phyloP scores from a whole-genome alignment of 2,329 filamentous ascomycete genomes.

The Beauveria asiatica region DNA sequence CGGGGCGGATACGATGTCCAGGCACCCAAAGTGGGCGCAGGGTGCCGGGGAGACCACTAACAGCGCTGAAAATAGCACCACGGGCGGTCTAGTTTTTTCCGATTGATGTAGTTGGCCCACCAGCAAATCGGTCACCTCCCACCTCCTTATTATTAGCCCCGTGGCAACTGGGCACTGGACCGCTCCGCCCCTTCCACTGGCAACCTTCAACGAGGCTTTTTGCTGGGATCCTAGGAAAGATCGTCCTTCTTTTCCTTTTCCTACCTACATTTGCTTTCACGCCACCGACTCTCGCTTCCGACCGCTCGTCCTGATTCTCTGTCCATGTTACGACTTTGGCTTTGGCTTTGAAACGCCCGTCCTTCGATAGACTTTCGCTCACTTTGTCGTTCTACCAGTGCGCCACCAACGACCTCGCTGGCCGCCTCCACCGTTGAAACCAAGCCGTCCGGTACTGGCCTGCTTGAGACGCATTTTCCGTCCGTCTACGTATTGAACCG shows the following conservation, averaged over 20 bases:
- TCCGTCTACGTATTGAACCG: not conserved
- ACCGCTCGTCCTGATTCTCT: not conserved
- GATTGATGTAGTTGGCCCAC: not conserved
- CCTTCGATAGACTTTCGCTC: not conserved
- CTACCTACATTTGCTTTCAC: not conserved
- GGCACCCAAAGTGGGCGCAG: not conserved
- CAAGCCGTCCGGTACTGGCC: not conserved
- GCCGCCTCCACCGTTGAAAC: slow-evolving; percentile 10
- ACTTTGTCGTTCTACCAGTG: not conserved
- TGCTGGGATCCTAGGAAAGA: not conserved
- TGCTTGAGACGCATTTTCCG: not conserved
- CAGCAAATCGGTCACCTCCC: not conserved
- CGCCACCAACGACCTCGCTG: not conserved
- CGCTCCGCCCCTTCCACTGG: slow-evolving; percentile 6
- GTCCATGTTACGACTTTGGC: not conserved
- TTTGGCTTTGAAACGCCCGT: not conserved
- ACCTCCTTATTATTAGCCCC: not conserved
- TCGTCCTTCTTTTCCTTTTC: not conserved
- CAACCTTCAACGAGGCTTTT: not conserved
- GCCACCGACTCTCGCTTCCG: slow-evolving; percentile 4
- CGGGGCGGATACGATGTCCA: slow-evolving; percentile 1
- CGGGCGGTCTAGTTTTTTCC: not conserved
- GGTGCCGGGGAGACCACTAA: not conserved
- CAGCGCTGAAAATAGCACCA: not conserved
- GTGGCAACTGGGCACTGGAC: not conserved